phyloP scores from a whole-genome alignment of 1,284 basidiomycete genomes.

The Wolfiporia cocos region DNA sequence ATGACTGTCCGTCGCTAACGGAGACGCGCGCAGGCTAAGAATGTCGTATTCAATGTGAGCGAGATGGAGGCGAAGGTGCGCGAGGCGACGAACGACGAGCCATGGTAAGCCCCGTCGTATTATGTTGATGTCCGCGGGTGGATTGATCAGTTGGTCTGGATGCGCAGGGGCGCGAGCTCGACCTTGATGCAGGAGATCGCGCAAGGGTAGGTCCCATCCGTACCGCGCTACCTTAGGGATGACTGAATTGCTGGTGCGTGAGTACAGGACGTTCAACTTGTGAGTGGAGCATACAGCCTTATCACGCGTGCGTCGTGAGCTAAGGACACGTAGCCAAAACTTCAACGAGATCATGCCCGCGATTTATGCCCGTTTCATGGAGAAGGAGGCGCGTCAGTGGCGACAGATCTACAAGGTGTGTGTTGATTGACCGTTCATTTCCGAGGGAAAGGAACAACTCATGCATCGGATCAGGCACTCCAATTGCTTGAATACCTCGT shows the following conservation, averaged over 20 bases:
- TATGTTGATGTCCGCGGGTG: neutral
- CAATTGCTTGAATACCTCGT: constrained; percentile 94
- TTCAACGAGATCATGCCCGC: constrained; percentile 99
- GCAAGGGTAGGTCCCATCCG: constrained; percentile 64
- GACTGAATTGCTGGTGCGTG: no score
- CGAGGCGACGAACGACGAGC: constrained; percentile 97
- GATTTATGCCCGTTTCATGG: constrained; percentile 93
- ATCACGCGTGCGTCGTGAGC: neutral
- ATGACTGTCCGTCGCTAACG: neutral
- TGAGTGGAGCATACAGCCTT: constrained; percentile 33
- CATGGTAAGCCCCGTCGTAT: constrained; percentile 57
- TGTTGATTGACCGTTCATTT: neutral
- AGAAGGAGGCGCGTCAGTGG: constrained; percentile 98
- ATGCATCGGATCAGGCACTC: constrained; percentile 80
- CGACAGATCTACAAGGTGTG: constrained; percentile 96
- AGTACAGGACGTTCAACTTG: constrained; percentile 89
- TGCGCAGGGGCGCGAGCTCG: constrained; percentile 88
- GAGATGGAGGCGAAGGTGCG: constrained; percentile 98
- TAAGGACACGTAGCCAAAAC: constrained; percentile 61
- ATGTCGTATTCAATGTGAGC: constrained; percentile 89
- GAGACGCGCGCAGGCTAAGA: constrained; percentile 57
- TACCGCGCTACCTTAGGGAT: neutral
- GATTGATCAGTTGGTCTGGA: constrained; percentile 4
- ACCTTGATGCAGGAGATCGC: constrained; percentile 99
- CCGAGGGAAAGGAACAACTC: no score